Evolutionary conservation across 805 yeast species (phyloP), one percentile per base, ranked within the genome.

Genomic region (Hanseniaspora meyeri): DNA sequence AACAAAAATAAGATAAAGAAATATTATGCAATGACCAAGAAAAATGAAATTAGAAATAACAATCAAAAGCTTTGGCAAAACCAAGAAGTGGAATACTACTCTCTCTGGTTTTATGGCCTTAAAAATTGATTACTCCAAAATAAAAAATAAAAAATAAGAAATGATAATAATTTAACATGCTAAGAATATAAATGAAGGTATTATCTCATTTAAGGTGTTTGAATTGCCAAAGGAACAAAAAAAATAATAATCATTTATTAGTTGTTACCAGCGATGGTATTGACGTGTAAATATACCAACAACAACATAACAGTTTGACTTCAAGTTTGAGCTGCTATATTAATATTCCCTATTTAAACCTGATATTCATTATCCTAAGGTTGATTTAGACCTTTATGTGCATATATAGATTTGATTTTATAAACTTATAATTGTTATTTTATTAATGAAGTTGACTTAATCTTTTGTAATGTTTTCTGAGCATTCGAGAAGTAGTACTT

Each of bases 1-100:
- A 48, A 53, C 47, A 24, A 40, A n/a, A 54, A 57, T 49, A 48
- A 42, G 45, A 47, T 36, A 46, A 34, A 46, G 9, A 32, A 34
- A 46, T 45, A n/a, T 31, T 45, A 45, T 34, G 38, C 38, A 17
- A 46, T 46, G 48, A 45, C 48, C 48, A 45, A 42, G 11, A 24
- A 42, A 20, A 24, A 42, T 42, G 6, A 36, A 39, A 39, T n/a
- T 6, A 39, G 17, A 19, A 39, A 17, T 39, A 17, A 39, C 14
- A 39, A 39, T 17, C 4, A 3, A 38, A 38, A 38, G 9, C 3
- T 34, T 34, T 12, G 14, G 4, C 7, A n/a, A 7, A 12, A 34
- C 14, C 14, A 34, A 11, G 9, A 34, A 11, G 7, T 12, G 14
- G 7, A 12, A 12, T 34, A 34, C 37, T 34, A 2, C 14, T 12